Base-by-base conservation (phyloP, 2,329 filamentous ascomycete genomes). In the Monosporascus sp. region DNA sequence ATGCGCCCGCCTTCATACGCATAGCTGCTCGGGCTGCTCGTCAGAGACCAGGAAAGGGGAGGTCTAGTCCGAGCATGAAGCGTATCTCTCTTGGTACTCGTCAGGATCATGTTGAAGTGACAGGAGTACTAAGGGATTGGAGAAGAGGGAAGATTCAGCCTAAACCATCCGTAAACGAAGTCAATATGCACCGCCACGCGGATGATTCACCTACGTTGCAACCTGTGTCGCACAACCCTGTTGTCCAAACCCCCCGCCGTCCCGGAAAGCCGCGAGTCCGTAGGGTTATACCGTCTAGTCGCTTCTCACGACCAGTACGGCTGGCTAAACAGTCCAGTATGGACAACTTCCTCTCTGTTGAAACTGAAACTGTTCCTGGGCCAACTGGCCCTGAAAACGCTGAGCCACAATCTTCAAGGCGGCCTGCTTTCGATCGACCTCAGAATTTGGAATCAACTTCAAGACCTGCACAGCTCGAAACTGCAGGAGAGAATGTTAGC, bases 1-100 rank as follows among this genome's bases (percentile, higher is more conserved):
- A 72, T 53, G 79, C 81, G 1, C 84, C 84, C 1, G 68, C 65
- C 2, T 87, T 87, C 56, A 68, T 87, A 37, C 82, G 75, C 54
- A 75, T 87, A 61, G 84, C 84, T 49, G 82, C 81, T 44, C 80
- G 84, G 17, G 74, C 80, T 50, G 82, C 76, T 4, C 77, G 70
- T 51, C 72, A 66, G 49, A 75, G 73, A 37, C 62, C 57, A 25
- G 72, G 75, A 14, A 70, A 77, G 56, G 83, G 83, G 17, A 78
- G 79, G 62, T 73, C 78, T 6, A 84, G 76, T 51, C 82, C 81
- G 1, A 69, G 68, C 0, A 72, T 63, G 44, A 87, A 87, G 61
- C 65, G 71, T n/a, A 83, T 87, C 55, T 75, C 77, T 52, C 70
- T 87, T n/a, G 81, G 80, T 22, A 83, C 75, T 31, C 76, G 81